Conservation (phyloP, 345 rosid species). For the Cardamine occulta region DNA sequence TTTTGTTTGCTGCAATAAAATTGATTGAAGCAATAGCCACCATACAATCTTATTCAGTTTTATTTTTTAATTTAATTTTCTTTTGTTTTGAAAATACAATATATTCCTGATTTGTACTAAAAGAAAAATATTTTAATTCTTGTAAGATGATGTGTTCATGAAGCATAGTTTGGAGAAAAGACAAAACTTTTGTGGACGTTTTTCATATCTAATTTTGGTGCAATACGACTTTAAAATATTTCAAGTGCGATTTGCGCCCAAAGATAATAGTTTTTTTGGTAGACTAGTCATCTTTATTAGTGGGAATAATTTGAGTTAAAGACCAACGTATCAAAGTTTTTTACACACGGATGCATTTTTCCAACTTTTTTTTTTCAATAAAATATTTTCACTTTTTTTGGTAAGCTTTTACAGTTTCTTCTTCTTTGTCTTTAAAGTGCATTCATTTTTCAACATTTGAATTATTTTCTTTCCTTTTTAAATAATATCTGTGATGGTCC, state of each 20-base stretch:
- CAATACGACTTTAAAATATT: neutral
- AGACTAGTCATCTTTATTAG: too few relatives aligned
- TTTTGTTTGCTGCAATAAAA: slow-evolving; percentile 22
- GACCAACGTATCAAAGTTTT: too few relatives aligned
- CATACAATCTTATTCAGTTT: slow-evolving; percentile 20
- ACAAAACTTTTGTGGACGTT: slow-evolving; percentile 6
- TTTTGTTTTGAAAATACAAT: neutral
- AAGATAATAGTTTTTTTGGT: neutral
- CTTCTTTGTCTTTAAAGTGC: slow-evolving; percentile 34
- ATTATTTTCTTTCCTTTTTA: neutral
- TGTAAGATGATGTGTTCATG: slow-evolving; percentile 6
- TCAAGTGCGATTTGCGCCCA: slow-evolving; percentile 4
- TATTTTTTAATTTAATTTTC: too few relatives aligned
- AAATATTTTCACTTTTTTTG: slow-evolving; percentile 24
- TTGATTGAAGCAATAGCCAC: slow-evolving; percentile 31
- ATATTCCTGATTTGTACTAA: slow-evolving; percentile 16
- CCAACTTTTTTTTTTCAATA: too few relatives aligned
- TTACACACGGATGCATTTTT: too few relatives aligned
- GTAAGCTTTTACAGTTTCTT: slow-evolving; percentile 36
- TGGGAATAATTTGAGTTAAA: too few relatives aligned
- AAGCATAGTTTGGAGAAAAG: slow-evolving; percentile 18
- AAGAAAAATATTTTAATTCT: slow-evolving; percentile 13
- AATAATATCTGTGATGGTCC: slow-evolving; percentile 33
- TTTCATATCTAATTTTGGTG: slow-evolving; percentile 23
- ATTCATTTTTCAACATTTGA: slow-evolving; percentile 8